Conservation (phyloP, 2,329 filamentous ascomycete genomes). For the Alternaria sp. region DNA sequence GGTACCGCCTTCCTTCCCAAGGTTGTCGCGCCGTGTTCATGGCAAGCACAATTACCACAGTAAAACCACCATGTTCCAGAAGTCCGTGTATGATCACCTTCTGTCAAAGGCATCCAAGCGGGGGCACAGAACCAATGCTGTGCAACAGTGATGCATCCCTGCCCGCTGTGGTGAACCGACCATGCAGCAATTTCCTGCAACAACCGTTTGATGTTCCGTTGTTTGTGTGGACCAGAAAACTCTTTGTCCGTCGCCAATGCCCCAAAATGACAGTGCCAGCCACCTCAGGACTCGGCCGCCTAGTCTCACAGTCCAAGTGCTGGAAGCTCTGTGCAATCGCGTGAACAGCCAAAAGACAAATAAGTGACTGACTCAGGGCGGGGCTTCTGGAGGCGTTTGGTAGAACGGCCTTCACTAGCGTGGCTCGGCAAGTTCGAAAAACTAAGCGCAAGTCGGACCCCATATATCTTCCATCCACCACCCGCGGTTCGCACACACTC, state of each 20-base stretch:
- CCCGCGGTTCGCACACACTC: constrained; percentile 27
- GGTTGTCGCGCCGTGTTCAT: neutral
- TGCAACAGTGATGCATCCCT: neutral
- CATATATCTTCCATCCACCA: constrained; percentile 29
- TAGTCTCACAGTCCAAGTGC: neutral
- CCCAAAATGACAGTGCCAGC: neutral
- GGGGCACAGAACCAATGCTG: neutral
- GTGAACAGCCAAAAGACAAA: neutral
- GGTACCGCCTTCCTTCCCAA: neutral
- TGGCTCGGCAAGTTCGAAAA: constrained; percentile 28
- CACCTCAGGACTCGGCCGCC: neutral
- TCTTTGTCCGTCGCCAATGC: constrained; percentile 5
- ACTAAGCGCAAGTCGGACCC: constrained; percentile 19
- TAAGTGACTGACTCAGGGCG: constrained; percentile 2
- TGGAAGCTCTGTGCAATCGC: neutral
- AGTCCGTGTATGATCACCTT: neutral
- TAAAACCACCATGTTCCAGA: neutral
- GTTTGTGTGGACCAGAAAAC: constrained; percentile 6
- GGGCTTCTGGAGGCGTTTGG: constrained; percentile 14
- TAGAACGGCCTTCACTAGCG: constrained; percentile 9
- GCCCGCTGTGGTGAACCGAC: neutral
- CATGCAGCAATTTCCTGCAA: neutral
- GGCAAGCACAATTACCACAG: neutral
- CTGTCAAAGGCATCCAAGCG: neutral
- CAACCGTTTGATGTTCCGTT: neutral